Evolutionary conservation across 2,329 filamentous ascomycete species (phyloP).

Genomic region (Macroventuria anomochaeta): DNA sequence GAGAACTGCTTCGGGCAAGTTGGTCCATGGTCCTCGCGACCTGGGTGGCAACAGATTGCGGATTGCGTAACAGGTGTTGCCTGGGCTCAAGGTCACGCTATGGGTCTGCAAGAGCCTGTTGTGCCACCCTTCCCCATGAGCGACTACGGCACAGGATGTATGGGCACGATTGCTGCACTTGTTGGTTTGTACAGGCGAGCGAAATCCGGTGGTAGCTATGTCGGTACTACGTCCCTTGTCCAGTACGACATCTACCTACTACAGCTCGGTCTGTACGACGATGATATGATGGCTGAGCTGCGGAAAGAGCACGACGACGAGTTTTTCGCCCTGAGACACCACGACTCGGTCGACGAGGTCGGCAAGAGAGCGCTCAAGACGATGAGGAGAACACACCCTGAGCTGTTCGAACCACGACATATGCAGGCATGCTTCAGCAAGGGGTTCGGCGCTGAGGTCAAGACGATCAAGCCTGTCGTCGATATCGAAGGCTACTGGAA

Average conservation of each 20-base stretch:
- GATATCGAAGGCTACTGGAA: slow-evolving; percentile 57
- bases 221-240: slow-evolving; percentile 67
- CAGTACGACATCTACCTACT: slow-evolving; percentile 74
- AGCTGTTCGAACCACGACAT: slow-evolving; percentile 59
- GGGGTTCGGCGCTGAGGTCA: slow-evolving; percentile 54
- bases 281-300: slow-evolving; percentile 60
- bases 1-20: slow-evolving; percentile 75
- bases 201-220: slow-evolving; percentile 69
- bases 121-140: slow-evolving; percentile 68
- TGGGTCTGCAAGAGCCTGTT: slow-evolving; percentile 68
- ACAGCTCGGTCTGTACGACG: slow-evolving; percentile 63
- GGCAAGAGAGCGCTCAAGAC: slow-evolving; percentile 64
- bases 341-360: slow-evolving; percentile 70
- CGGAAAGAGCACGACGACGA: slow-evolving; percentile 57
- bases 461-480: slow-evolving; percentile 56
- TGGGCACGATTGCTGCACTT: slow-evolving; percentile 72
- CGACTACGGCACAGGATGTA: slow-evolving; percentile 74
- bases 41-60: slow-evolving; percentile 76
- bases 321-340: slow-evolving; percentile 65
- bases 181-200: slow-evolving; percentile 68
- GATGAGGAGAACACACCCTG: slow-evolving; percentile 61
- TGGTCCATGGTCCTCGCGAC: slow-evolving; percentile 67
- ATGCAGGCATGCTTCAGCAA: slow-evolving; percentile 59
- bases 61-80: slow-evolving; percentile 68
- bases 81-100: slow-evolving; percentile 68